These are phyloP conservation scores for Penicillium italicum DNA, from an alignment of 2,329 filamentous ascomycete species.

Conservation along the genomic window DNA sequence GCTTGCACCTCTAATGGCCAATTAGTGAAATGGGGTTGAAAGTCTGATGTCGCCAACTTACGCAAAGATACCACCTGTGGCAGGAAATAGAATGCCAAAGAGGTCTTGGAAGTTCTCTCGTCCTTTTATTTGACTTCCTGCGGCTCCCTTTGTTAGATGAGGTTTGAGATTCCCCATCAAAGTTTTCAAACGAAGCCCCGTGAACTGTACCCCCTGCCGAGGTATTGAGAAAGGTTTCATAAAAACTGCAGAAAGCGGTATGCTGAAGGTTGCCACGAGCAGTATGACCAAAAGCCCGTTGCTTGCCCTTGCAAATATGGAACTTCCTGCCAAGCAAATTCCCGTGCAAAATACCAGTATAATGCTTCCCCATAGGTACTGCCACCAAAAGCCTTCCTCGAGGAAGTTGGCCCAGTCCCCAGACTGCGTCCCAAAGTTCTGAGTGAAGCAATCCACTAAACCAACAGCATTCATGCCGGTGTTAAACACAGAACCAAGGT, in stretches of 20 bases:
- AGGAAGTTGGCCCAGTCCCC: conserved; percentile 60
- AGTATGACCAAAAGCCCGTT: conserved; percentile 71
- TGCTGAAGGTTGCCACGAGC: conserved; percentile 70
- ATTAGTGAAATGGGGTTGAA: conserved; percentile 53
- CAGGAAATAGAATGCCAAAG: conserved; percentile 82
- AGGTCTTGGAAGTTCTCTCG: conserved; percentile 72
- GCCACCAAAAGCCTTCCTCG: conserved; percentile 69
- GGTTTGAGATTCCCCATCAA: conserved; percentile 72
- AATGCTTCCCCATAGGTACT: conserved; percentile 70
- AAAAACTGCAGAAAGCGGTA: conserved; percentile 72
- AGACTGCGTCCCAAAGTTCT: conserved; percentile 63
- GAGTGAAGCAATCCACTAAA: conserved; percentile 74
- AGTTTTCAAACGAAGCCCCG: conserved; percentile 68
- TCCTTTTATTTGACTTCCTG: conserved; percentile 59
- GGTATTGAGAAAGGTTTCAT: conserved; percentile 64
- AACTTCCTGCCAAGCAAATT: conserved; percentile 75
- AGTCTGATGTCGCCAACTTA: conserved; percentile 32
- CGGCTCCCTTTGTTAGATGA: conserved; percentile 58
- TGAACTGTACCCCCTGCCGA: conserved; percentile 66
- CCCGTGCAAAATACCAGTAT: conserved; percentile 68
- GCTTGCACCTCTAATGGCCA: conserved; percentile 61
- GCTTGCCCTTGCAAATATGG: conserved; percentile 75
- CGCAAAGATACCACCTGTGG: conserved; percentile 60
- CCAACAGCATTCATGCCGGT: conserved; percentile 84
- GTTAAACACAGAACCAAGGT: conserved; percentile 84